Evolutionary conservation across 2,329 filamentous ascomycete species (phyloP).

Genomic region (Pestalotiopsis sp.): DNA sequence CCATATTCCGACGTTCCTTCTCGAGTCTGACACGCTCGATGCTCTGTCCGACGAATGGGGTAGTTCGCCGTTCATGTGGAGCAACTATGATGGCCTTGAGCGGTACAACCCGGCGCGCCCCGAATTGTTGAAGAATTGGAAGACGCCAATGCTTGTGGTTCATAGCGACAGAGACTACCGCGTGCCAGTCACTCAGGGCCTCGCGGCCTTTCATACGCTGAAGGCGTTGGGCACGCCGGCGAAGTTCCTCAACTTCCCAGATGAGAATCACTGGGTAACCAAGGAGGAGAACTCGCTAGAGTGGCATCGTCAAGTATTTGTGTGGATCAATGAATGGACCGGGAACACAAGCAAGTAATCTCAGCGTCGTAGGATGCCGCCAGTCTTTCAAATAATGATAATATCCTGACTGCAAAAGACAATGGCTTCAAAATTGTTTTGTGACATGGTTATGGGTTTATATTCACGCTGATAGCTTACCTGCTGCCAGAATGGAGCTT

Average conservation of each 20-base stretch:
- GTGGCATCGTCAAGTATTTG: slow-evolving; percentile 22
- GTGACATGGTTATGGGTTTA: too few relatives aligned
- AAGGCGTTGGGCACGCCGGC: slow-evolving; percentile 20
- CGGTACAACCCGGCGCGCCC: slow-evolving; percentile 52
- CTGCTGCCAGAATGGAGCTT: too few relatives aligned
- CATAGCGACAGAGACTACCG: slow-evolving; percentile 73
- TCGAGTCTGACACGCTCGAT: slow-evolving; percentile 26
- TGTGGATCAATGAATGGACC: slow-evolving; percentile 22
- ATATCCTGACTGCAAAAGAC: not conserved
- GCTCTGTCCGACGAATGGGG: slow-evolving; percentile 39
- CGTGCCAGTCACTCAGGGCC: slow-evolving; percentile 39
- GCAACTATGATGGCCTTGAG: slow-evolving; percentile 46
- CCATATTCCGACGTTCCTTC: slow-evolving; percentile 29
- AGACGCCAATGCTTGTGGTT: slow-evolving; percentile 70
- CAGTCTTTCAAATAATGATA: not conserved
- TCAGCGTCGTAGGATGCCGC: not conserved
- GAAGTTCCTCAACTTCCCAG: slow-evolving; percentile 22
- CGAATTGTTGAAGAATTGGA: slow-evolving; percentile 56
- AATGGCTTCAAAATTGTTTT: too few relatives aligned
- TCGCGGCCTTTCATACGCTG: slow-evolving; percentile 25
- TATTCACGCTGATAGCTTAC: too few relatives aligned
- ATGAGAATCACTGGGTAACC: slow-evolving; percentile 21
- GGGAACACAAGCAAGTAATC: not conserved
- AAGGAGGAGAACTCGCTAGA: slow-evolving; percentile 21
- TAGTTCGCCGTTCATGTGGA: slow-evolving; percentile 46